Evolutionary conservation across 371 early-diverging fungal genomes (phyloP), one percentile per base, ranked within the genome.

Genomic region (Mortierella sp.): DNA sequence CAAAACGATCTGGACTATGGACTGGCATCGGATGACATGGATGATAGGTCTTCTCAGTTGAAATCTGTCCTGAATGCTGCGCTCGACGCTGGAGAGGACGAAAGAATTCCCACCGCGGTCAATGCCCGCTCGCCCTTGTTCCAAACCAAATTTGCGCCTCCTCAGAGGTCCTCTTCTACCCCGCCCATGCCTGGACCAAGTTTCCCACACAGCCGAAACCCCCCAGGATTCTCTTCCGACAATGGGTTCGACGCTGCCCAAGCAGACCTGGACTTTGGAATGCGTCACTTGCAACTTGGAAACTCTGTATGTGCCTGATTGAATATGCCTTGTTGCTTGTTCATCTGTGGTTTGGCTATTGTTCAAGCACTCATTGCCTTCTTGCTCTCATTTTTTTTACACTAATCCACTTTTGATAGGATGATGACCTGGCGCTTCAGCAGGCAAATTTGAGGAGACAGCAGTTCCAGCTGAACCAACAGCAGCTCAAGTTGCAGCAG

Each of bases 101-200:
- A 82, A 19, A 70, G 73, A 47, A 54, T 80, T 57, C 78, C 77
- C 2, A 52, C 50, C 57, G 52, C 52, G 44, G n/a, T 73, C 48
- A 76, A 31, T 42, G 81, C 63, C 34, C 77, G 81, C 26, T 81
- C 85, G 42, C 88, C 88, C 0, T 34, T 76, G 63, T 81, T 78
- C 76, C 87, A 70, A 80, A 87, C 77, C 77, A 91, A 73, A 60
- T 91, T 78, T 68, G 72, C 87, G 6, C 90, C 91, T 3, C 91
- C 90, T 7, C 89, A 89, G 57, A 88, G 93, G 13, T 89, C 92
- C 10, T 90, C 92, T 1, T 92, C 92, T 5, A 92, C 92, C 0
- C 93, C 93, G 42, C 93, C 93, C 24, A 80, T 84, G 45, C 92
- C 90, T 57, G 73, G 76, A 31, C 86, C 81, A 63, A 58, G 70